These are phyloP conservation scores for Aspergillus sp. DNA, from an alignment of 2,329 filamentous ascomycete genomes.

Conservation along the genomic window DNA sequence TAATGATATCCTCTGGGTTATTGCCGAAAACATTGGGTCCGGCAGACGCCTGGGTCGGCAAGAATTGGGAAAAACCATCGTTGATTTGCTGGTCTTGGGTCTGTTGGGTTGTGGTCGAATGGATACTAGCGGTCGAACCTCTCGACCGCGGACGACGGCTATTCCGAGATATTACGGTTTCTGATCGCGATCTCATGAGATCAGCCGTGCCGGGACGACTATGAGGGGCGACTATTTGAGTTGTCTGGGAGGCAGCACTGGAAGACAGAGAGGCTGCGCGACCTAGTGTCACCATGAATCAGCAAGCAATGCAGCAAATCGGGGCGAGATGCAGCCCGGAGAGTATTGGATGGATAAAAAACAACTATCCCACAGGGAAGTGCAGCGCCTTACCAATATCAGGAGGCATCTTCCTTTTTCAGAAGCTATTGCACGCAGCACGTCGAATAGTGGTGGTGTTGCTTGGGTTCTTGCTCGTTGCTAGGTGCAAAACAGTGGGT, in stretches of 20 bases:
- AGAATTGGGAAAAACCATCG: slow-evolving; percentile 41
- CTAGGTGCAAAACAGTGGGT: slow-evolving; percentile 26
- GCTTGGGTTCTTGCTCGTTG: slow-evolving; percentile 19
- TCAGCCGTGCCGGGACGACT: slow-evolving; percentile 44
- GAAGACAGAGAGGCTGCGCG: slow-evolving; percentile 39
- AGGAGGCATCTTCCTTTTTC: slow-evolving; percentile 29
- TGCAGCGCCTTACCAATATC: slow-evolving; percentile 33
- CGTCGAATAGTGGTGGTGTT: slow-evolving; percentile 13
- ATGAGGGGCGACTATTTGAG: slow-evolving; percentile 37
- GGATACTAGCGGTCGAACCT: slow-evolving; percentile 49
- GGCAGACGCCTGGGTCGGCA: slow-evolving; percentile 34
- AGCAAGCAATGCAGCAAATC: slow-evolving; percentile 15
- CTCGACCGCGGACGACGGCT: slow-evolving; percentile 45
- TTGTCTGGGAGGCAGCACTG: slow-evolving; percentile 38
- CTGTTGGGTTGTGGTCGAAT: slow-evolving; percentile 48
- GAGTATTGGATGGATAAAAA: not conserved
- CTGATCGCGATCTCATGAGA: slow-evolving; percentile 42
- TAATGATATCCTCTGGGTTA: slow-evolving; percentile 48
- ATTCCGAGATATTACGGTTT: slow-evolving; percentile 40
- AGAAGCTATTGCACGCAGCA: slow-evolving; percentile 17
- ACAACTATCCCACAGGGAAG: slow-evolving; percentile 13
- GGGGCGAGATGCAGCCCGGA: not conserved
- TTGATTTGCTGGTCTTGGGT: slow-evolving; percentile 43
- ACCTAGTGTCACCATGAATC: slow-evolving; percentile 24
- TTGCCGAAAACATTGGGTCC: slow-evolving; percentile 38